Base-by-base conservation (phyloP, 306 rosid genomes). In the Castanea sativa region DNA sequence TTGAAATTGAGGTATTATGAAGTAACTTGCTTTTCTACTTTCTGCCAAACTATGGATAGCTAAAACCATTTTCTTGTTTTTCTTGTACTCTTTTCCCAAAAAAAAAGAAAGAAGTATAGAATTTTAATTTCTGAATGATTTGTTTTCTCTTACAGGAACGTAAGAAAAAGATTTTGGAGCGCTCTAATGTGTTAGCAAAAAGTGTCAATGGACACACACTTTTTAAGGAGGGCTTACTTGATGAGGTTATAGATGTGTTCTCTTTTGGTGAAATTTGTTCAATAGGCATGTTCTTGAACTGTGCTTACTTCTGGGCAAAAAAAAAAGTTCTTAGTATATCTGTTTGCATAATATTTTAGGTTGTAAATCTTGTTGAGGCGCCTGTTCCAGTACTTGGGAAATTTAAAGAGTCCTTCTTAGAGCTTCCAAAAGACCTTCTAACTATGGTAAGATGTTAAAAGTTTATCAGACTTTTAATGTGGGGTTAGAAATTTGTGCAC, bases 301-400 rank as follows among this genome's bases (percentile, higher is more conserved):
- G 33, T 59, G 6, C 67, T 38, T 11, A 15, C 19, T 23, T 25
- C 25, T 20, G 64, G 27, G 29, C 0, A 12, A 8, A 33, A 29
- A 21, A 21, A 63, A 3, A 63, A 27, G 5, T 80, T 80, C 57
- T 87, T 76, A 88, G 25, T 69, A 53, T 77, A 70, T 65, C 27
- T 33, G 3, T 70, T 69, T 27, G 9, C 55, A 58, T 78, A 43
- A 67, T 72, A 75, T 52, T 74, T 41, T 83, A 94, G 99, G 97
- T 94, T 81, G 93, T 85, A 73, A 94, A 94, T 92, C 97, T 94
- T 77, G 95, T 94, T 71, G 99, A 94, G 88, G 91, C 93, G 27
- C 99, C 99, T 82, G 80, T 91, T 83, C 92, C 99, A 30, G 91
- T 94, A 75, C 94, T 94, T 77, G 99, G 99, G 78, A 90, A 88